phyloP scores from a whole-genome alignment of 768 basidiomycete genomes.

The Lepiota venenata region DNA sequence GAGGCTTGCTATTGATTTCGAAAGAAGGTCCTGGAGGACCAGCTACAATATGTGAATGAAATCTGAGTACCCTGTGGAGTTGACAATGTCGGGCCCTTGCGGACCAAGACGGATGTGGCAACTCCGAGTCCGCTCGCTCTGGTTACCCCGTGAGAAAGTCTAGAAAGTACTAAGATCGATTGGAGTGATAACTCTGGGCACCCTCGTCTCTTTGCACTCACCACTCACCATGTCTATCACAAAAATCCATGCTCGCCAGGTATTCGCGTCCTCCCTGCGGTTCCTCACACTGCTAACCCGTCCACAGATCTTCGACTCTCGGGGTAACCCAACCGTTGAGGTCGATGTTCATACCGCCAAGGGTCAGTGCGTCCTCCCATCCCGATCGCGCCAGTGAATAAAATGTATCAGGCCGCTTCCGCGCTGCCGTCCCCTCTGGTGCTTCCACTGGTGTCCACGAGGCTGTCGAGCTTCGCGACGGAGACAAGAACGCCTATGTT shows the following conservation, averaged over 20 bases:
- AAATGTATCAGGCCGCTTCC: constrained; percentile 69
- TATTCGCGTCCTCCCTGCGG: constrained; percentile 26
- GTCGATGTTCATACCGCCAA: constrained; percentile 86
- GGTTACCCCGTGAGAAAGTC: constrained; percentile 34
- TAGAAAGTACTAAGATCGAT: constrained; percentile 32
- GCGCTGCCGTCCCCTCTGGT: constrained; percentile 94
- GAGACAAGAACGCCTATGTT: constrained; percentile 87
- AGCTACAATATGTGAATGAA: no score
- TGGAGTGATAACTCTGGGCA: constrained; percentile 29
- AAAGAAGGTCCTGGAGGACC: no score
- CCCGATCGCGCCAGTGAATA: neutral
- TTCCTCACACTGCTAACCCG: constrained; percentile 7
- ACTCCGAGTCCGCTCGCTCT: constrained; percentile 4
- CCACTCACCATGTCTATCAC: constrained; percentile 79
- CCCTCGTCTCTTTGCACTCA: constrained; percentile 24
- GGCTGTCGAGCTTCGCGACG: constrained; percentile 98
- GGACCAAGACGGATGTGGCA: neutral
- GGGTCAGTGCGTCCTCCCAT: constrained; percentile 42
- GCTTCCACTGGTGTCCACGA: constrained; percentile 98
- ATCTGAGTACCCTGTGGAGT: neutral
- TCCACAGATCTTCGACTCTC: constrained; percentile 95
- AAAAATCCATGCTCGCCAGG: constrained; percentile 92
- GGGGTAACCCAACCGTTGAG: constrained; percentile 97
- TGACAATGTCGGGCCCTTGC: neutral
- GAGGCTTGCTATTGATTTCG: no score